Evolutionary conservation across 495 filamentous ascomycete genomes (phyloP).

Genomic region (Evernia prunastri): DNA sequence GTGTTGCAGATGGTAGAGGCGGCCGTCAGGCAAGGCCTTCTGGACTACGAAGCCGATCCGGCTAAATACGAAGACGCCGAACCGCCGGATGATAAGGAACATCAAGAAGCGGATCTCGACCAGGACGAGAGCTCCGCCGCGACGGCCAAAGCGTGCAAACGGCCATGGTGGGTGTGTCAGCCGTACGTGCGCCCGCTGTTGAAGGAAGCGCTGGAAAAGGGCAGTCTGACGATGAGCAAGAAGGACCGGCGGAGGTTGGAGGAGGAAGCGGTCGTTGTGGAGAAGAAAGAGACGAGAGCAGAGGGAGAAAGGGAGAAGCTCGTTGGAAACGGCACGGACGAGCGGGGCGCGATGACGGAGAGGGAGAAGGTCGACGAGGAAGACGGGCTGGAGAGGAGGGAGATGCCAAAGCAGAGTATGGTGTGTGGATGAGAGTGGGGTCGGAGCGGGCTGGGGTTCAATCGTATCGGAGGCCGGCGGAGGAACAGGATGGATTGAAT

Average conservation of each 20-base stretch:
- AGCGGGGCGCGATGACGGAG: slow-evolving; percentile 33
- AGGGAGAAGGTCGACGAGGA: slow-evolving; percentile 40
- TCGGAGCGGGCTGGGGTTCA: neutral
- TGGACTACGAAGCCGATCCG: slow-evolving; percentile 60
- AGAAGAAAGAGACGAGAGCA: slow-evolving; percentile 26
- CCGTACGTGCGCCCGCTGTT: slow-evolving; percentile 83
- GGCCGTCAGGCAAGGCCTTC: slow-evolving; percentile 62
- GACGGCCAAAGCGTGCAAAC: slow-evolving; percentile 60
- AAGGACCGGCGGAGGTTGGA: slow-evolving; percentile 40
- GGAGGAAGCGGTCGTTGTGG: slow-evolving; percentile 29
- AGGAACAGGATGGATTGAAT: too few relatives aligned
- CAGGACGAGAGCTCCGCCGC: slow-evolving; percentile 53
- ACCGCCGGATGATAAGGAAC: slow-evolving; percentile 33
- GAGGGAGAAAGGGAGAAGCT: slow-evolving; percentile 19
- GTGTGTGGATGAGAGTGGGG: neutral
- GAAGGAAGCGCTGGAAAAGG: slow-evolving; percentile 78
- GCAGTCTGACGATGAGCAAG: slow-evolving; percentile 62
- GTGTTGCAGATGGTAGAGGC: slow-evolving; percentile 61
- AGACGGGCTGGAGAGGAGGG: slow-evolving; percentile 13
- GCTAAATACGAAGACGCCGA: slow-evolving; percentile 45
- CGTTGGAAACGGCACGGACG: slow-evolving; percentile 26
- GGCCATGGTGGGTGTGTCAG: slow-evolving; percentile 91
- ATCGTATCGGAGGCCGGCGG: too few relatives aligned
- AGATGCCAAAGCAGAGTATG: slow-evolving; percentile 5
- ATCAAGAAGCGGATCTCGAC: slow-evolving; percentile 17